Percentiles rank a stretch among this genome's conserved stretches.
Evolutionary conservation across 2,329 filamentous ascomycete species (phyloP).

Genomic region (Curvularia sp.): DNA sequence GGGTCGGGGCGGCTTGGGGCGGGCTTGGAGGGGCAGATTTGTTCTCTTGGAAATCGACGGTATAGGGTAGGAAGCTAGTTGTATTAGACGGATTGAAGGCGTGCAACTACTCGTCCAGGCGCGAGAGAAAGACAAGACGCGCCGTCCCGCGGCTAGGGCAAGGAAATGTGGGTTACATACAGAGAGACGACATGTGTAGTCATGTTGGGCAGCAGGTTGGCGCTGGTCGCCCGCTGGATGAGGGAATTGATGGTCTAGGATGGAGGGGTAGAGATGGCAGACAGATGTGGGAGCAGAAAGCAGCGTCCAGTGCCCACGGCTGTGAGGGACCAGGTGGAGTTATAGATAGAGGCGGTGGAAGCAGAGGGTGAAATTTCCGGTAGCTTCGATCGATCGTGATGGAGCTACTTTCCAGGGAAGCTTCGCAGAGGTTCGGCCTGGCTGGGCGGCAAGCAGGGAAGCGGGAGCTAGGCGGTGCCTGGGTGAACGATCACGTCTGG

Average conservation of each 20-base stretch:
- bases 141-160: not conserved
- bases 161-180: constrained; percentile 51
- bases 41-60: constrained; percentile 76
- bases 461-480: constrained; percentile 9
- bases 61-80: constrained; percentile 88
- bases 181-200: constrained; percentile 66
- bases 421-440: constrained; percentile 10
- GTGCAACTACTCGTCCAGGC: not conserved
- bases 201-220: constrained; percentile 51
- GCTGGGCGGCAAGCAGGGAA: constrained; percentile 14
- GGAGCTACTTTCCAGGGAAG: constrained; percentile 9
- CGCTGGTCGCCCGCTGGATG: constrained; percentile 11
- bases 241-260: constrained; percentile 6
- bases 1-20: constrained; percentile 31
- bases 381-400: constrained; percentile 21
- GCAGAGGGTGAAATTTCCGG: constrained; percentile 18
- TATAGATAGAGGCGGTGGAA: constrained; percentile 15
- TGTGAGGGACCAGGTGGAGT: constrained; percentile 7
- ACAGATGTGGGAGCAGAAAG: constrained; percentile 4
- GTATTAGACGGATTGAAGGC: constrained; percentile 18
- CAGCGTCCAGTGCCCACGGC: constrained; percentile 1
- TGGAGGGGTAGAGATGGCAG: constrained; percentile 13
- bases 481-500: not conserved
- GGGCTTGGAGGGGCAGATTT: constrained; percentile 49
- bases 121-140: not conserved